Evolutionary conservation across 768 basidiomycete species (phyloP).

Genomic region (Serendipita vermifera): DNA sequence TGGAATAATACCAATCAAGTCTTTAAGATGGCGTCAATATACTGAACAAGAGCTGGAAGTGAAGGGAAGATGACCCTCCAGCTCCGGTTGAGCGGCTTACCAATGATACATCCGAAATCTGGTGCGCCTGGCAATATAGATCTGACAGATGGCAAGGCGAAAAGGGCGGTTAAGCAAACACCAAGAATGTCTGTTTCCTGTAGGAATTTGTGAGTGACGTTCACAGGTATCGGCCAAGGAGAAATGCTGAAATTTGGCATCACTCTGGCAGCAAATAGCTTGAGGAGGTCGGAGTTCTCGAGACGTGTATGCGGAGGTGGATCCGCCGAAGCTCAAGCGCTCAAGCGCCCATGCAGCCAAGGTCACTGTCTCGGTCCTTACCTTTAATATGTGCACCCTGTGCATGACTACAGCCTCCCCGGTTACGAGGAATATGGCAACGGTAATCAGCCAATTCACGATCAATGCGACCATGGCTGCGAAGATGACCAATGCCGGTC

Average conservation of each 20-base stretch:
- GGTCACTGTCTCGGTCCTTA: too few species aligned
- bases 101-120: background rate
- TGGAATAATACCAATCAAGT: constrained; percentile 1
- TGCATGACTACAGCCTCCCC: background rate
- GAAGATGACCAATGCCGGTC: background rate
- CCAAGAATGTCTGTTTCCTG: background rate
- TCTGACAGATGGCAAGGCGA: background rate
- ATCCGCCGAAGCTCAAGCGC: too few species aligned
- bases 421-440: background rate
- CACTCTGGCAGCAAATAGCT: too few species aligned
- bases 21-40: background rate
- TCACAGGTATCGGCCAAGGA: too few species aligned
- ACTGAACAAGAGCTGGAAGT: background rate
- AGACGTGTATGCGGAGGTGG: too few species aligned
- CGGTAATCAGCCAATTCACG: background rate
- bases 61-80: background rate
- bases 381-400: background rate
- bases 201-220: too few species aligned
- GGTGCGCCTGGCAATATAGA: background rate
- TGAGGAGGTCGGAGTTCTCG: too few species aligned
- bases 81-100: background rate
- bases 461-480: background rate
- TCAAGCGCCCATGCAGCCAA: too few species aligned
- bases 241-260: too few species aligned
- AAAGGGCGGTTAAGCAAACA: background rate